Conservation (phyloP, 2,329 filamentous ascomycete genomes). For the Ceratocystis eucalypticola region DNA sequence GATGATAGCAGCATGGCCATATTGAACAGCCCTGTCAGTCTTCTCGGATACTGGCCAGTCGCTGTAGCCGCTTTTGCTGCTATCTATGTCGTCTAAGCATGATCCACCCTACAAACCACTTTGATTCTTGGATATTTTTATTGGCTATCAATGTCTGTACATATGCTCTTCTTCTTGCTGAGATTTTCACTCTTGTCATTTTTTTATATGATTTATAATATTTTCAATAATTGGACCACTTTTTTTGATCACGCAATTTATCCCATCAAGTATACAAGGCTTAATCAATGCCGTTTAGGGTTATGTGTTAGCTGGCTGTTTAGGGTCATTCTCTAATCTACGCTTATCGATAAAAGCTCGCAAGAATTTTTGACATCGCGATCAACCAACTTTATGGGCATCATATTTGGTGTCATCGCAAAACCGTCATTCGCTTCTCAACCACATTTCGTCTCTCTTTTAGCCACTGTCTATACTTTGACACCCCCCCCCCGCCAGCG, state of each 20-base stretch:
- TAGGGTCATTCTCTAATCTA: neutral
- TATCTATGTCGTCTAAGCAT: slow-evolving; percentile 25
- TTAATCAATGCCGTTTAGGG: neutral
- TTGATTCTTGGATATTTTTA: neutral
- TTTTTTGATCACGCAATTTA: too few relatives aligned
- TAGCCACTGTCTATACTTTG: neutral
- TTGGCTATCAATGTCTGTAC: neutral
- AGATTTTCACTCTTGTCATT: neutral
- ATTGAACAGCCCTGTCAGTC: slow-evolving; percentile 22
- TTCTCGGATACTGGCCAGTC: slow-evolving; percentile 39
- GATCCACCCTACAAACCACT: neutral
- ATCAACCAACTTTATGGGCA: neutral
- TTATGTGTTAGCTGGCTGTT: neutral
- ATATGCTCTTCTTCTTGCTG: neutral
- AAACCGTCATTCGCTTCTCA: neutral
- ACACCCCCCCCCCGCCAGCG: too few relatives aligned
- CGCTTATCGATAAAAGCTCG: slow-evolving; percentile 7
- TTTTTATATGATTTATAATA: neutral
- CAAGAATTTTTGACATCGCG: slow-evolving; percentile 4
- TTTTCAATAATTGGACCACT: too few relatives aligned
- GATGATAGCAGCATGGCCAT: slow-evolving; percentile 26
- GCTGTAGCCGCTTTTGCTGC: slow-evolving; percentile 33
- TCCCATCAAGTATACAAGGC: too few relatives aligned
- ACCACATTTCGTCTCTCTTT: neutral
- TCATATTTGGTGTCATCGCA: neutral